phyloP scores from a whole-genome alignment of 2,329 filamentous ascomycete species.

The Hymenoscyphus fraxineus region DNA sequence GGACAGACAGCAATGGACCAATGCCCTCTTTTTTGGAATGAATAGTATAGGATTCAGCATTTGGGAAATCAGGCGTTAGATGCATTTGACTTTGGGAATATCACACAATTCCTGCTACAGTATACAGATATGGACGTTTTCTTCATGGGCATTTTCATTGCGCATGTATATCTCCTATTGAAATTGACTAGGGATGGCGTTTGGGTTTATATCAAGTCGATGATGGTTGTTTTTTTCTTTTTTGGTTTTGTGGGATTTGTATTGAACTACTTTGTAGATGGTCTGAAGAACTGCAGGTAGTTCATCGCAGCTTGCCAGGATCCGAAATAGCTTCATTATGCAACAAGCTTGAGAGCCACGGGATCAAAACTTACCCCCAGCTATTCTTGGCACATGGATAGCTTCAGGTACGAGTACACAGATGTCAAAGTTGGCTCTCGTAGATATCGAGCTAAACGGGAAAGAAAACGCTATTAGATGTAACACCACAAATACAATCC shows the following conservation, averaged over 20 bases:
- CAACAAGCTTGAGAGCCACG: not conserved
- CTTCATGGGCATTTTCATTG: not conserved
- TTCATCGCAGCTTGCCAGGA: not conserved
- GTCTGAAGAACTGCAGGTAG: not conserved
- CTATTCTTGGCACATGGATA: not conserved
- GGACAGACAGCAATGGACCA: not conserved
- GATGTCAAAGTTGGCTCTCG: not conserved
- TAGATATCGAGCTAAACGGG: not conserved
- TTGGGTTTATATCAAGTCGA: not conserved
- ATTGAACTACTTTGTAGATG: not conserved
- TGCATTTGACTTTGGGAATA: not conserved
- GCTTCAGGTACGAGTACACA: not conserved
- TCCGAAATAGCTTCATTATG: not conserved
- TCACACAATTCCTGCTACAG: not conserved
- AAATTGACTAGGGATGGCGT: not conserved
- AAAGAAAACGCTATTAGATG: not conserved
- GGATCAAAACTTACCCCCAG: not conserved
- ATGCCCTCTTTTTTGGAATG: not conserved
- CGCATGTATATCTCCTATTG: not conserved
- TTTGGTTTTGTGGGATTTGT: not conserved
- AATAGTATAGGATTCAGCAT: not conserved
- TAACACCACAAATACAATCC: not conserved
- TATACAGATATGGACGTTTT: not conserved
- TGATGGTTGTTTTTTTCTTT: not conserved
- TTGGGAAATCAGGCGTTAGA: constrained; percentile 6